These are phyloP conservation scores for Eutypa lata DNA, from an alignment of 2,329 filamentous ascomycete genomes.

Conservation along the genomic window DNA sequence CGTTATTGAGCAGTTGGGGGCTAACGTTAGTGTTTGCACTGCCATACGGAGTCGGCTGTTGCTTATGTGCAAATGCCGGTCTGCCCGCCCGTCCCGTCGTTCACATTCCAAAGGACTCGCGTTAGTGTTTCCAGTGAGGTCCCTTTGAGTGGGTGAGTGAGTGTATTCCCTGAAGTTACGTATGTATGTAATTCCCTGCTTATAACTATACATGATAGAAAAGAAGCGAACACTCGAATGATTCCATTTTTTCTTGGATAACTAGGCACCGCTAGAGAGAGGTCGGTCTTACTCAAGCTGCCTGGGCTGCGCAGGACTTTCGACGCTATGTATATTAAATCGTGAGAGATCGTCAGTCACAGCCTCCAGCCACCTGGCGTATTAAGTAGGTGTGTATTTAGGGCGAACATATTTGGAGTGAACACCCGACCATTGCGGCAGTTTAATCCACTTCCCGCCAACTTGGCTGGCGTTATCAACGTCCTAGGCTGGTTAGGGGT, in stretches of 20 bases:
- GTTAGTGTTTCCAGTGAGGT: too few relatives aligned
- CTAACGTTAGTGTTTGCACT: background rate
- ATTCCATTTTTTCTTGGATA: too few relatives aligned
- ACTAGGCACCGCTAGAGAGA: too few relatives aligned
- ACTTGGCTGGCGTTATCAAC: too few relatives aligned
- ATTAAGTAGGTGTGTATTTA: background rate
- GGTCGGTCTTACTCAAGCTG: too few relatives aligned
- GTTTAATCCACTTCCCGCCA: too few relatives aligned
- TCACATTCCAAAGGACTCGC: too few relatives aligned
- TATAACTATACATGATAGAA: too few relatives aligned
- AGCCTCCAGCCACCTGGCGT: background rate
- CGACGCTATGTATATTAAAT: background rate
- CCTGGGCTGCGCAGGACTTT: too few relatives aligned
- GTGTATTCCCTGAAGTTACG: background rate
- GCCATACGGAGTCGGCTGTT: background rate
- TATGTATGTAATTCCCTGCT: background rate
- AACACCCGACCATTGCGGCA: background rate
- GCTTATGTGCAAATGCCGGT: background rate
- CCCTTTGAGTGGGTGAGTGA: background rate
- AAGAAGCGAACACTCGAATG: too few relatives aligned
- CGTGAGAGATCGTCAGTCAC: background rate
- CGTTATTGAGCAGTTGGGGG: background rate
- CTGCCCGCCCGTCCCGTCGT: too few relatives aligned
- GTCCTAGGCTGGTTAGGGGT: too few relatives aligned
- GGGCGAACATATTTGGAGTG: background rate